Conservation (phyloP, 257 asterid genomes). For the Solanum sparsipilum region DNA sequence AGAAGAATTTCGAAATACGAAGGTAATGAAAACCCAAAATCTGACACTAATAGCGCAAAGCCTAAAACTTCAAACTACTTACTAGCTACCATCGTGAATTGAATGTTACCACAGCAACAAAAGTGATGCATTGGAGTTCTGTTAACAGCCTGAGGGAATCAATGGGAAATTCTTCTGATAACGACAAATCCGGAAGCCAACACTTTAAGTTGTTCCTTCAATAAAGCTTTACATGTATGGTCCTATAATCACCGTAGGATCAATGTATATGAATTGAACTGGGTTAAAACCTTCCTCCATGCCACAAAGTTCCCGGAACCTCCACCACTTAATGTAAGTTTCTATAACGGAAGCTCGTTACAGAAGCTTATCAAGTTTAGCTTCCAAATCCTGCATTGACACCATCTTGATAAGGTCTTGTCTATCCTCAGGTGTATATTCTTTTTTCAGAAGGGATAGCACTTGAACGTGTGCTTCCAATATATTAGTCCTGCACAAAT, state of each 20-base stretch:
- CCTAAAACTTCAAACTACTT: neutral
- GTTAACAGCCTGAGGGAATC: neutral
- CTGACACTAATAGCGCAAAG: neutral
- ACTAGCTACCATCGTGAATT: neutral
- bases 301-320: neutral
- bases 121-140: neutral
- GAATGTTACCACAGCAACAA: neutral
- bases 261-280: neutral
- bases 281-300: neutral
- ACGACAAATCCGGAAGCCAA: neutral
- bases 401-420: constrained; percentile 41
- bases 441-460: constrained; percentile 59
- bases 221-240: neutral
- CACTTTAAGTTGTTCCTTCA: neutral
- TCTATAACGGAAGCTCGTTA: neutral
- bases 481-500: constrained; percentile 70
- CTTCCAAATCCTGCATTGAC: constrained; percentile 55
- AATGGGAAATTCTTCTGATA: neutral
- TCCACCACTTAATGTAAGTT: neutral
- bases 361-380: constrained; percentile 67
- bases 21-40: neutral
- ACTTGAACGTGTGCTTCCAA: constrained; percentile 87
- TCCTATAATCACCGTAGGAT: neutral
- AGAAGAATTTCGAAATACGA: neutral
- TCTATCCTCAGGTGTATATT: constrained; percentile 67